phyloP scores from a whole-genome alignment of 176 grass and related monocot species.

The Themeda triandra region DNA sequence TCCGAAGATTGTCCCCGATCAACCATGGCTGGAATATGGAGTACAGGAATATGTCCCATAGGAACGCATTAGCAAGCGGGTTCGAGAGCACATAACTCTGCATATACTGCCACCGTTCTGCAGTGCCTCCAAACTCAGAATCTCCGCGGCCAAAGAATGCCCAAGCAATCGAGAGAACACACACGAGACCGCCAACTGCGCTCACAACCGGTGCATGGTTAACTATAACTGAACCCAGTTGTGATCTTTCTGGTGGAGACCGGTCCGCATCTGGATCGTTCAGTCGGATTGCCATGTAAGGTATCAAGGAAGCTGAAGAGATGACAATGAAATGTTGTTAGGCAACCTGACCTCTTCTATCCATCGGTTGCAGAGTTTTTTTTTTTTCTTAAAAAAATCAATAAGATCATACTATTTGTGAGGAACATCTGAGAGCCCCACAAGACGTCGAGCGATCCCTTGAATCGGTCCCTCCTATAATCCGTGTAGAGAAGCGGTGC shows the following conservation, averaged over 20 bases:
- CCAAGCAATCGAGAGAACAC: constrained; percentile 61
- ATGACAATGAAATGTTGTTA: neutral
- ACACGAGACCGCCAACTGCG: constrained; percentile 44
- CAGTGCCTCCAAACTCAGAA: constrained; percentile 52
- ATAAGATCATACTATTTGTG: constrained; percentile 93
- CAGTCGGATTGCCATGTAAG: constrained; percentile 96
- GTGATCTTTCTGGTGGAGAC: constrained; percentile 38
- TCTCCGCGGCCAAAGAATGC: constrained; percentile 51
- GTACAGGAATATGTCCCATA: constrained; percentile 88
- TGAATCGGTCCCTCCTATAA: constrained; percentile 61
- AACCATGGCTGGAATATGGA: constrained; percentile 89
- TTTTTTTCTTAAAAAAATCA: too few species aligned
- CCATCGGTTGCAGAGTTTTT: neutral
- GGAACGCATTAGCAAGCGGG: constrained; percentile 70
- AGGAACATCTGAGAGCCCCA: constrained; percentile 98
- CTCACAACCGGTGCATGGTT: constrained; percentile 52
- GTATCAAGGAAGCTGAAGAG: constrained; percentile 80
- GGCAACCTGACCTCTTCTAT: neutral
- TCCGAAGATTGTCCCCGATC: constrained; percentile 75
- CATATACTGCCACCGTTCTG: constrained; percentile 56
- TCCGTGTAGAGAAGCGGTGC: constrained; percentile 79
- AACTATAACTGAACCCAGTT: constrained; percentile 63
- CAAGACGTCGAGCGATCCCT: constrained; percentile 76
- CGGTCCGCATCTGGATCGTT: constrained; percentile 36
- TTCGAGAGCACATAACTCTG: constrained; percentile 61